phyloP scores from a whole-genome alignment of 208 protist species.

The Kentomonas sorsogonicus region DNA sequence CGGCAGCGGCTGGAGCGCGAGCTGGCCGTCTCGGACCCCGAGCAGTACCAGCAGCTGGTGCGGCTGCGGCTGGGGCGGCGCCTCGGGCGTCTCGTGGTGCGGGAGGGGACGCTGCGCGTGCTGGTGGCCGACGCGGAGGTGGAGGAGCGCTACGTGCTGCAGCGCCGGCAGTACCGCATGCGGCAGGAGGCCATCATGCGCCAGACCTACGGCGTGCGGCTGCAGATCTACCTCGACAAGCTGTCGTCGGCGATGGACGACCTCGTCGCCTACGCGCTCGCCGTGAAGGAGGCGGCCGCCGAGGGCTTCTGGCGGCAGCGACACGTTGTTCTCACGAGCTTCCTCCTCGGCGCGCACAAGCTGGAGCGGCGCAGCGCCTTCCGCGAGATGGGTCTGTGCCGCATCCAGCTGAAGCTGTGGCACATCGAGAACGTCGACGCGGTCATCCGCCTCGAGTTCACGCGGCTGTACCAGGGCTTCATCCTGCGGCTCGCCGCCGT shows the following conservation, averaged over 20 bases:
- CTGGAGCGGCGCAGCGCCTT: slow-evolving; percentile 37
- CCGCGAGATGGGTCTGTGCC: slow-evolving; percentile 22
- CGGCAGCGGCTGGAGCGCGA: slow-evolving; percentile 21
- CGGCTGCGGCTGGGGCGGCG: slow-evolving; percentile 24
- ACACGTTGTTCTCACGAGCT: slow-evolving; percentile 10
- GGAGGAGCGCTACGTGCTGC: slow-evolving; percentile 35
- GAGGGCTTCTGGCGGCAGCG: slow-evolving; percentile 16
- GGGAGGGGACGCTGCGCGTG: slow-evolving; percentile 40
- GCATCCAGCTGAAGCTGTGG: slow-evolving; percentile 26
- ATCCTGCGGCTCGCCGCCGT: slow-evolving; percentile 21
- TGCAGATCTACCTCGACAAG: slow-evolving; percentile 43
- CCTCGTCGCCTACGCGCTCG: slow-evolving; percentile 22
- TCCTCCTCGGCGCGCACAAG: slow-evolving; percentile 25
- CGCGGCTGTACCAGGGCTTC: slow-evolving; percentile 20
- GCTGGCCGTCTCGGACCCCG: slow-evolving; percentile 24
- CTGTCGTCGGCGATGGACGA: slow-evolving; percentile 19
- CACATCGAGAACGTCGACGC: slow-evolving; percentile 33
- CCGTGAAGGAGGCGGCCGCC: slow-evolving; percentile 18
- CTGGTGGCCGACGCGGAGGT: slow-evolving; percentile 39
- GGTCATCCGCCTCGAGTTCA: slow-evolving; percentile 32
- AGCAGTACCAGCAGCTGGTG: slow-evolving; percentile 23
- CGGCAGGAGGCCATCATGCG: slow-evolving; percentile 43
- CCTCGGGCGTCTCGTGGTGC: slow-evolving; percentile 32
- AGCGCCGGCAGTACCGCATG: slow-evolving; percentile 30
- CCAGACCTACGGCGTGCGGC: slow-evolving; percentile 36